These are phyloP conservation scores for Quercus rubra DNA, from an alignment of 306 rosid species.

Conservation along the genomic window DNA sequence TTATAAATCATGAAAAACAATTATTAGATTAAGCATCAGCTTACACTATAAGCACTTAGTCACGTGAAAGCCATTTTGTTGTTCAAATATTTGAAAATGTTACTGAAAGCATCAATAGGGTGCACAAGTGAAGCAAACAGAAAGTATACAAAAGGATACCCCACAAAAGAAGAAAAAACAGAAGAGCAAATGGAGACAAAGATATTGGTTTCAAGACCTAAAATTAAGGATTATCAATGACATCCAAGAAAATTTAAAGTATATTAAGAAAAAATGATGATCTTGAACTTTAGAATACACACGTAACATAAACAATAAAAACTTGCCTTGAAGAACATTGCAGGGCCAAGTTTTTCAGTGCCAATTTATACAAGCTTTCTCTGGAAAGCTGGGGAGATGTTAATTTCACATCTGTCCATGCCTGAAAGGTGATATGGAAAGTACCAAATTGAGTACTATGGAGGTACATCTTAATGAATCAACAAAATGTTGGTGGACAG, in stretches of 20 bases:
- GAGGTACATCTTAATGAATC: neutral
- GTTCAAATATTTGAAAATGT: neutral
- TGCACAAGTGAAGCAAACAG: neutral
- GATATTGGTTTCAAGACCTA: neutral
- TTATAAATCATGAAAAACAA: neutral
- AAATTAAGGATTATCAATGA: neutral
- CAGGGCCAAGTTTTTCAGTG: constrained; percentile 49
- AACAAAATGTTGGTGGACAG: neutral
- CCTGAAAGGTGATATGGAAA: constrained; percentile 36
- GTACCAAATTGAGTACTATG: neutral
- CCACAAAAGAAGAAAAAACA: neutral
- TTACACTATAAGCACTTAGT: neutral
- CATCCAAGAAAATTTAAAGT: neutral
- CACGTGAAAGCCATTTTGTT: neutral
- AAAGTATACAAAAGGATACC: neutral
- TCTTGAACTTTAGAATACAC: neutral
- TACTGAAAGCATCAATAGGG: neutral
- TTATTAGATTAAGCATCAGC: constrained; percentile 1
- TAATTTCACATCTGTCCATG: constrained; percentile 81
- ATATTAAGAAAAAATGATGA: neutral
- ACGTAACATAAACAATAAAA: neutral
- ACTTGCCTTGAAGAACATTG: constrained; percentile 66
- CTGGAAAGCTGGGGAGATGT: constrained; percentile 90
- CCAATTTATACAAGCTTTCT: constrained; percentile 67
- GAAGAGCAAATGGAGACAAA: neutral